These are phyloP conservation scores for Penicillium griseofulvum DNA, from an alignment of 2,329 filamentous ascomycete species.

Conservation along the genomic window DNA sequence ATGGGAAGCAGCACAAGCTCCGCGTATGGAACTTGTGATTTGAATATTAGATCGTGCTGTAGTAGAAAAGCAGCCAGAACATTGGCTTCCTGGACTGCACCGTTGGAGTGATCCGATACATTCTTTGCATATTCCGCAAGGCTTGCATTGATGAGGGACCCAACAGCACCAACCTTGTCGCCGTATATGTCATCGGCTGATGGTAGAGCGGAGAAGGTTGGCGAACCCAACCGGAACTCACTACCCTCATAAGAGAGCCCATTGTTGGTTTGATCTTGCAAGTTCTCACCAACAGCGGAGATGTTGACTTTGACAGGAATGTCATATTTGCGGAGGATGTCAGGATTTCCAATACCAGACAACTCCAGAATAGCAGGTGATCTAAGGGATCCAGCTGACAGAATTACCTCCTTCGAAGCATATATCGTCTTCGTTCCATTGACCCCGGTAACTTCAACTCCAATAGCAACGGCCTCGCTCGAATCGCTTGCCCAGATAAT, in stretches of 20 bases:
- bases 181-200: conserved; percentile 27
- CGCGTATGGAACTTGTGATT: conserved; percentile 22
- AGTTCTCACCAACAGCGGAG: conserved; percentile 48
- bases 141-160: conserved; percentile 18
- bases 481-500: conserved; percentile 38
- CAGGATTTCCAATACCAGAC: conserved; percentile 55
- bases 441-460: conserved; percentile 29
- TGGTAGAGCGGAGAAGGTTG: conserved; percentile 23
- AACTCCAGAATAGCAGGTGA: conserved; percentile 59
- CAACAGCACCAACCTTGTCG: conserved; percentile 14
- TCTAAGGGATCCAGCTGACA: conserved; percentile 58
- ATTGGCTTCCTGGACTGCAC: conserved; percentile 22
- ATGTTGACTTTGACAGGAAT: conserved; percentile 30
- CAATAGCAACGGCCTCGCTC: conserved; percentile 24
- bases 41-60: conserved; percentile 29
- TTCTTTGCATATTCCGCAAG: conserved; percentile 25
- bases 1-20: conserved; percentile 26
- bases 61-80: conserved; percentile 25
- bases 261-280: conserved; percentile 46
- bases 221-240: conserved; percentile 17
- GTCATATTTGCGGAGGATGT: conserved; percentile 26
- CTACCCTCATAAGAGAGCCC: conserved; percentile 16
- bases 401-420: conserved; percentile 53
- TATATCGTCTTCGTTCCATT: conserved; percentile 27
- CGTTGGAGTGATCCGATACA: conserved; percentile 25